phyloP scores from a whole-genome alignment of 148 eudicot species.

The Amaranthus cruentus region DNA sequence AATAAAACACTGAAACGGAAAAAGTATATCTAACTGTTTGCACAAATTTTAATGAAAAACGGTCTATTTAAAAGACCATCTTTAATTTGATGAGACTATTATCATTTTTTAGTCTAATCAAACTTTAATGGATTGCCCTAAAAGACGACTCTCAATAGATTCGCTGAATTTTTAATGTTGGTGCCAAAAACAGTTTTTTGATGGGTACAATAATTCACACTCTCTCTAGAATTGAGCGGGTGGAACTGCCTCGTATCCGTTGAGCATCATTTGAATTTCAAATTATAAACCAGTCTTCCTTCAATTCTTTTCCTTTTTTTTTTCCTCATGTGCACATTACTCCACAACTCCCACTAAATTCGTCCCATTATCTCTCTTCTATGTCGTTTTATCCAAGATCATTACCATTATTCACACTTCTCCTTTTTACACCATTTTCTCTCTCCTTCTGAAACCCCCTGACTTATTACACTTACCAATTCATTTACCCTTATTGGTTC shows the following conservation, averaged over 20 bases:
- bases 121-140: too few species aligned
- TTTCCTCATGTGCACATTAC: constrained; percentile 13
- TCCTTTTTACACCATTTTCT: constrained; percentile 6
- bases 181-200: too few species aligned
- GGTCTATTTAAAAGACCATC: too few species aligned
- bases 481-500: constrained; percentile 9
- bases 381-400: constrained; percentile 1
- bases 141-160: too few species aligned
- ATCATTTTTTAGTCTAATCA: background rate
- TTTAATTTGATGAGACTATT: background rate
- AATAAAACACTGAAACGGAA: too few species aligned
- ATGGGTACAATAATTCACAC: background rate
- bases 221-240: constrained; percentile 9
- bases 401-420: background rate
- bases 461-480: background rate
- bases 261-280: constrained; percentile 26
- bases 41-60: too few species aligned
- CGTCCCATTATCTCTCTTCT: background rate
- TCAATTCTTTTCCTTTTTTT: background rate
- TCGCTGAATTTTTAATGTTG: too few species aligned
- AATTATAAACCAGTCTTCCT: constrained; percentile 3
- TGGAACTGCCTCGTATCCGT: constrained; percentile 19
- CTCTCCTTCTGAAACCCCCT: background rate
- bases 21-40: too few species aligned
- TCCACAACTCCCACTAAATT: constrained; percentile 25